These are phyloP conservation scores for Linnemannia schmuckeri DNA, from an alignment of 192 early-diverging fungal species.

Conservation along the genomic window DNA sequence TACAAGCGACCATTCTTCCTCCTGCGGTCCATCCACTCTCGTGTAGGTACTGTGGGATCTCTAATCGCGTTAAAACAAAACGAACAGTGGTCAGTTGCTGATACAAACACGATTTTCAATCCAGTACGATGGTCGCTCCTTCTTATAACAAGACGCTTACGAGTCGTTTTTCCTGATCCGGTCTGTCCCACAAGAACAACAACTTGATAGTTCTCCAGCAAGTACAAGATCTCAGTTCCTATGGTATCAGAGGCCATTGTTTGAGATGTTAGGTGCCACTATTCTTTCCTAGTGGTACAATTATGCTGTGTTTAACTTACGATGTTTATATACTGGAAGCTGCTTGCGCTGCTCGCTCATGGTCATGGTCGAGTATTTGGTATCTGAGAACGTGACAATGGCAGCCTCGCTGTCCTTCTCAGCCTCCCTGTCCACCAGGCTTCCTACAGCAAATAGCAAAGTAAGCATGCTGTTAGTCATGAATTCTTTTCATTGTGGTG, in stretches of 20 bases:
- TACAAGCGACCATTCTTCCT: constrained; percentile 77
- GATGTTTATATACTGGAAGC: constrained; percentile 90
- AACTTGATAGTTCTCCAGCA: constrained; percentile 77
- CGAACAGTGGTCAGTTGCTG: neutral
- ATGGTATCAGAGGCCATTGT: neutral
- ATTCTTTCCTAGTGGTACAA: neutral
- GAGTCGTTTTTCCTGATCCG: constrained; percentile 87
- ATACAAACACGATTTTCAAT: neutral
- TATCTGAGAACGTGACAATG: constrained; percentile 61
- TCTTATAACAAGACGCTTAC: constrained; percentile 57
- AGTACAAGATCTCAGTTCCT: constrained; percentile 73
- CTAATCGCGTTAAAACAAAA: constrained; percentile 45
- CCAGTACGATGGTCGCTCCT: neutral
- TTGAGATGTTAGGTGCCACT: neutral
- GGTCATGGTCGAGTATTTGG: constrained; percentile 72
- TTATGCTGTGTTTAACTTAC: constrained; percentile 53
- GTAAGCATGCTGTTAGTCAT: neutral
- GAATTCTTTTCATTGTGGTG: neutral
- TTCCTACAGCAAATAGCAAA: constrained; percentile 56
- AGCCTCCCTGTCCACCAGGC: constrained; percentile 71
- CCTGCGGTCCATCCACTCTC: constrained; percentile 79
- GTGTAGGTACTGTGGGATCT: constrained; percentile 84
- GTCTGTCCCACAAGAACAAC: constrained; percentile 82
- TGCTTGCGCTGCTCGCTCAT: constrained; percentile 84
- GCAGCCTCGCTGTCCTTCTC: constrained; percentile 69